Evolutionary conservation across 169 alveolate species (phyloP).

Genomic region (Cryptosporidium tyzzeri): DNA sequence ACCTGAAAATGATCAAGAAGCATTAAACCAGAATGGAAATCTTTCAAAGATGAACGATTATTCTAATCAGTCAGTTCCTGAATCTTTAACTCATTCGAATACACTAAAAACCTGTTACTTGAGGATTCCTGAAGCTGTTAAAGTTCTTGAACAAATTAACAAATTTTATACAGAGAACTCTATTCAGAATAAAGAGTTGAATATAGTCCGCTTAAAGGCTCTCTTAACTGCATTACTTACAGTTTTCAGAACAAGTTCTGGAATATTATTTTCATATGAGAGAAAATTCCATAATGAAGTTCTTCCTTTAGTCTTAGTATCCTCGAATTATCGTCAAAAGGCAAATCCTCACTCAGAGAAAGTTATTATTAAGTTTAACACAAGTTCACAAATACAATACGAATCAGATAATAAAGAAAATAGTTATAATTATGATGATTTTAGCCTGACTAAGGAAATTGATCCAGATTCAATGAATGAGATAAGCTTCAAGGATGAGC

Average conservation of each 20-base stretch:
- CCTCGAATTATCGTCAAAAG: background rate
- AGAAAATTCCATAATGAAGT: conserved; percentile 4
- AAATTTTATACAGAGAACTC: background rate
- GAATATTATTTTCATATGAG: conserved; percentile 31
- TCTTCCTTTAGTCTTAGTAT: conserved; percentile 3
- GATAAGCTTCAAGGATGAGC: background rate
- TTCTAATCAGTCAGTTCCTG: background rate
- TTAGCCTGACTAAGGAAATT: background rate
- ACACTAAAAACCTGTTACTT: conserved; percentile 22
- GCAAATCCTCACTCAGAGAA: background rate
- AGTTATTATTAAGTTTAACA: background rate
- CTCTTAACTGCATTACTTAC: conserved; percentile 20
- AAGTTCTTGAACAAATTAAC: background rate
- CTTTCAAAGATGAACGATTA: background rate
- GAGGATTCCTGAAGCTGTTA: background rate
- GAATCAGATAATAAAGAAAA: background rate
- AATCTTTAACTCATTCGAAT: background rate
- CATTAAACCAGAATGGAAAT: background rate
- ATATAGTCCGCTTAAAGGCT: conserved; percentile 6
- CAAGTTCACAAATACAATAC: background rate
- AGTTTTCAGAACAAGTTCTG: conserved; percentile 50
- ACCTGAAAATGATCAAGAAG: background rate
- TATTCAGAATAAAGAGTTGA: background rate
- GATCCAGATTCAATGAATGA: background rate
- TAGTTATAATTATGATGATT: background rate